Evolutionary conservation across 1,139 yeast genomes (phyloP).

Genomic region (Pichia sp.): DNA sequence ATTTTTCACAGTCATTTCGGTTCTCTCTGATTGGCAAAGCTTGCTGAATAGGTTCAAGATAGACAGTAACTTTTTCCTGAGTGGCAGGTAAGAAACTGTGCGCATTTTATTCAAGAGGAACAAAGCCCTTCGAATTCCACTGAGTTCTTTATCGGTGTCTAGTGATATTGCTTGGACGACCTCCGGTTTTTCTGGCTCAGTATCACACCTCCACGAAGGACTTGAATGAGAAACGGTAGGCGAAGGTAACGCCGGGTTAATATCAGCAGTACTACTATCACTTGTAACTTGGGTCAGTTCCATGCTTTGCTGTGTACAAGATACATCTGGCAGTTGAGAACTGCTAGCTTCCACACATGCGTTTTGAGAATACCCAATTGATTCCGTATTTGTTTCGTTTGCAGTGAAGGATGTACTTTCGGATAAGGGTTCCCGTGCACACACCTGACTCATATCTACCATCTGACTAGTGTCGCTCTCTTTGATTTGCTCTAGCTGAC

Average conservation of each 20-base stretch:
- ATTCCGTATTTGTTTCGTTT: background rate
- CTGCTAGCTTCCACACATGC: background rate
- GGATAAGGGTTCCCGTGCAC: background rate
- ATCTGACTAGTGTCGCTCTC: background rate
- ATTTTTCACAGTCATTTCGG: conserved; percentile 2
- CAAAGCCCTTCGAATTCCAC: background rate
- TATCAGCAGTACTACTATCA: background rate
- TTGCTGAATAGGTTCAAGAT: background rate
- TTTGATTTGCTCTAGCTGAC: background rate
- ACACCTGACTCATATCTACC: too few species aligned
- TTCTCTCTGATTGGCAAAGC: background rate
- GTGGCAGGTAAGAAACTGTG: background rate
- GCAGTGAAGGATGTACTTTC: background rate
- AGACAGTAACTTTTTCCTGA: background rate
- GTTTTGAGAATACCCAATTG: background rate
- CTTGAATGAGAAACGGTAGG: background rate
- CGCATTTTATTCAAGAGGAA: background rate
- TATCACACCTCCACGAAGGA: background rate
- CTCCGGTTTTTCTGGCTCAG: too few species aligned
- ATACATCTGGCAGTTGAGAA: background rate
- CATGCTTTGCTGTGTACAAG: background rate
- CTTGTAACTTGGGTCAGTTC: background rate
- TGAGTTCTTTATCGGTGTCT: background rate
- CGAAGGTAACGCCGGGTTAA: background rate
- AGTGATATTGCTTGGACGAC: background rate